Conservation (phyloP, 2,329 filamentous ascomycete species). For the Dactylonectria estremocensis region DNA sequence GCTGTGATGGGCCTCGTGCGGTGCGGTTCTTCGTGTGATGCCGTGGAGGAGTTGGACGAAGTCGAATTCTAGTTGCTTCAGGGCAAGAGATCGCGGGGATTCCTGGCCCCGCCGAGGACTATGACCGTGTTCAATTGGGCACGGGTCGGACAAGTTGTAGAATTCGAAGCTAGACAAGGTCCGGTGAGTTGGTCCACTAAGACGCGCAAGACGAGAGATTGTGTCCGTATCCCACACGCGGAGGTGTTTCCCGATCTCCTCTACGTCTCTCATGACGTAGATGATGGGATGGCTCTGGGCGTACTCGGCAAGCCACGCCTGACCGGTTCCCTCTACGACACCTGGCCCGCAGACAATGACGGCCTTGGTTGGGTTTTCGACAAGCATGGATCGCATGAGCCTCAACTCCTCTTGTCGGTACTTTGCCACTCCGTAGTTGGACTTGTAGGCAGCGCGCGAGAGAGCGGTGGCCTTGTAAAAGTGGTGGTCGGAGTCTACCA, state of each 20-base stretch:
- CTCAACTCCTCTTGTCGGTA: slow-evolving; percentile 36
- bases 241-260: slow-evolving; percentile 28
- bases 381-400: slow-evolving; percentile 58
- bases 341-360: slow-evolving; percentile 71
- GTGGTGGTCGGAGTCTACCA: slow-evolving; percentile 72
- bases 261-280: slow-evolving; percentile 29
- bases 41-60: slow-evolving; percentile 26
- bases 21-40: slow-evolving; percentile 6
- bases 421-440: slow-evolving; percentile 48
- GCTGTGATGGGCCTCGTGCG: slow-evolving; percentile 16
- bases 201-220: slow-evolving; percentile 25
- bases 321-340: slow-evolving; percentile 69
- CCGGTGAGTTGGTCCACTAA: slow-evolving; percentile 21
- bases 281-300: slow-evolving; percentile 28
- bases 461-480: slow-evolving; percentile 72
- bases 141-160: slow-evolving; percentile 27
- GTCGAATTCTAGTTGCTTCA: slow-evolving; percentile 30
- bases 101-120: slow-evolving; percentile 7
- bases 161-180: slow-evolving; percentile 32
- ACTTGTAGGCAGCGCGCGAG: slow-evolving; percentile 68
- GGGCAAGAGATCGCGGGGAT: slow-evolving; percentile 22
- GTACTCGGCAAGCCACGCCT: slow-evolving; percentile 51
- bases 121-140: background rate
- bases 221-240: slow-evolving; percentile 23
- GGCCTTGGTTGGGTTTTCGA: slow-evolving; percentile 65